Evolutionary conservation across 352 stramenopile species (phyloP).

Genomic region (Elongisporangium senticosum): DNA sequence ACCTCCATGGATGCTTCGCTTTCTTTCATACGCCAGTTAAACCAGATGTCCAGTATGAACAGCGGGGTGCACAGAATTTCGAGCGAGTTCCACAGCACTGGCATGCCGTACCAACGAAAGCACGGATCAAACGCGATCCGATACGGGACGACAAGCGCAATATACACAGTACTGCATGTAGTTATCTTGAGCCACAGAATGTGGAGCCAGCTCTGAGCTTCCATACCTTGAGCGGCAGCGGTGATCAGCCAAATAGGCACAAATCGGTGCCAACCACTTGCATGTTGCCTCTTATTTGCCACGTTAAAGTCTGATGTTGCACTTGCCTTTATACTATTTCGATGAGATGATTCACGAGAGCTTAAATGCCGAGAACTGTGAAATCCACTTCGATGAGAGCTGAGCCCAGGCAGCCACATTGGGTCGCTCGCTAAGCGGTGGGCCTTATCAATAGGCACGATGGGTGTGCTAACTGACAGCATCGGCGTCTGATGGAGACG

Average conservation of each 20-base stretch:
- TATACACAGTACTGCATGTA: constrained; percentile 28
- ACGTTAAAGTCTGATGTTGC: background rate
- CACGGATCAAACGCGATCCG: constrained; percentile 35
- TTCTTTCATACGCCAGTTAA: constrained; percentile 35
- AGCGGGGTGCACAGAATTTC: constrained; percentile 32
- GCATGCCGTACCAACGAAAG: constrained; percentile 9
- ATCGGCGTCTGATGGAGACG: background rate
- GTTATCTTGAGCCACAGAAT: constrained; percentile 32
- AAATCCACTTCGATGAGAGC: background rate
- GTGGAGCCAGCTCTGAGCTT: constrained; percentile 42
- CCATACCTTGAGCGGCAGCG: constrained; percentile 14
- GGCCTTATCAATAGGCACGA: constrained; percentile 20
- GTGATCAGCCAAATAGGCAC: background rate
- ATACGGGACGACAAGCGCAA: constrained; percentile 40
- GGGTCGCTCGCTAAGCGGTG: constrained; percentile 4
- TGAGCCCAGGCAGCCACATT: background rate
- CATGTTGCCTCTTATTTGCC: background rate
- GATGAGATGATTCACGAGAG: background rate
- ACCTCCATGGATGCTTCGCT: constrained; percentile 32
- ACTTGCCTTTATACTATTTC: background rate
- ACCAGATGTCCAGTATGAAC: constrained; percentile 46
- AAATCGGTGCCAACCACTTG: background rate
- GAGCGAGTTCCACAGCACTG: constrained; percentile 10
- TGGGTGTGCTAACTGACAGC: constrained; percentile 19
- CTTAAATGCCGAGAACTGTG: background rate